Conservation (phyloP, 129 eudicot species). For the carrot (Daucus carota) region DNA sequence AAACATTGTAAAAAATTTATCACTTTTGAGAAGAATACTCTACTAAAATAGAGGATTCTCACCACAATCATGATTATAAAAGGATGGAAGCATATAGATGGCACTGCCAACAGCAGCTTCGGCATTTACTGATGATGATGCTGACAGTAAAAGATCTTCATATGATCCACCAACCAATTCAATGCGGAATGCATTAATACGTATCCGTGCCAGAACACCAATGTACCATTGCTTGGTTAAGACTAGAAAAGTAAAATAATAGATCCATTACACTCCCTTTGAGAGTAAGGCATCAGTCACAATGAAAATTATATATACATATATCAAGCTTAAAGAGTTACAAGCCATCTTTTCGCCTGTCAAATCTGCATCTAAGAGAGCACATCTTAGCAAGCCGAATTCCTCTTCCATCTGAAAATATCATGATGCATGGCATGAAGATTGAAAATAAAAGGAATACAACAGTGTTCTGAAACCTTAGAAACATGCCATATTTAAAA, state of each 20-base stretch:
- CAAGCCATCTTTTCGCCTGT: constrained; percentile 44
- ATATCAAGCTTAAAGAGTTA: constrained; percentile 28
- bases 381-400: constrained; percentile 44
- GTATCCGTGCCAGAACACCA: constrained; percentile 74
- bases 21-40: not conserved
- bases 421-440: not conserved
- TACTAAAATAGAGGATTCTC: constrained; percentile 15
- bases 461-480: not conserved
- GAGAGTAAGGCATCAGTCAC: constrained; percentile 9
- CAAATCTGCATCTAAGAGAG: constrained; percentile 41
- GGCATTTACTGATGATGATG: constrained; percentile 71
- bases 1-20: not conserved
- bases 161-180: constrained; percentile 62
- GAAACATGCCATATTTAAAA: not conserved
- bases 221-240: constrained; percentile 70
- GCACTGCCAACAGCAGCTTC: constrained; percentile 92
- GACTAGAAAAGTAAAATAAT: constrained; percentile 43
- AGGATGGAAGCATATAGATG: constrained; percentile 88
- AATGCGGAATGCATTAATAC: constrained; percentile 86
- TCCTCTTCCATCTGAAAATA: constrained; percentile 69
- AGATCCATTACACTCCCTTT: not conserved
- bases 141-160: constrained; percentile 67
- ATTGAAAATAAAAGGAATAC: not conserved
- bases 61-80: constrained; percentile 98
- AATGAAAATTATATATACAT: not conserved